Percentiles rank a stretch among this genome's conserved stretches.
These are phyloP conservation scores for Daldinia caldariorum DNA, from an alignment of 495 filamentous ascomycete species.

Conservation along the genomic window DNA sequence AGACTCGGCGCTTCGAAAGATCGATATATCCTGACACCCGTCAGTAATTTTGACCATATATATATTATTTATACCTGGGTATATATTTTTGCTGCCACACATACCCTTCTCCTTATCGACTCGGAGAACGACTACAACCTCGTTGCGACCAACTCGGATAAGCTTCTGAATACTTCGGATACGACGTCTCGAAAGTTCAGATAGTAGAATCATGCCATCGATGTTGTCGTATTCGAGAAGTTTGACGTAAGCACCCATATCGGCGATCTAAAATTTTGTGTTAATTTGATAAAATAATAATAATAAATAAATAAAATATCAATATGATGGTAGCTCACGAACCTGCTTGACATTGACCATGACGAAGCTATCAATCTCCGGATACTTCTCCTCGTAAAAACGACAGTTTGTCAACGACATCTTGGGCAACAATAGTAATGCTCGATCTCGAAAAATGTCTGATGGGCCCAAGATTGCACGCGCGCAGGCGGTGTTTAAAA, in stretches of 20 bases:
- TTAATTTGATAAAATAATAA: neutral
- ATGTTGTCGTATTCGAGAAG: slow-evolving; percentile 99
- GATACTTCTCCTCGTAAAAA: slow-evolving; percentile 98
- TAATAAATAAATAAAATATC: slow-evolving; percentile 3
- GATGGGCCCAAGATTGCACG: slow-evolving; percentile 37
- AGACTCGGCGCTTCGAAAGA: slow-evolving; percentile 96
- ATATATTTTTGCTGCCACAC: slow-evolving; percentile 28
- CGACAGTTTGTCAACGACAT: slow-evolving; percentile 99
- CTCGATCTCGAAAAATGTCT: slow-evolving; percentile 10
- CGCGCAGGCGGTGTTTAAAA: slow-evolving; percentile 35
- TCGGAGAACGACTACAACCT: slow-evolving; percentile 96
- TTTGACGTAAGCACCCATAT: slow-evolving; percentile 99
- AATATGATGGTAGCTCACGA: slow-evolving; percentile 39
- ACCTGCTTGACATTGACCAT: slow-evolving; percentile 99
- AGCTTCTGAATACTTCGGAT: slow-evolving; percentile 99
- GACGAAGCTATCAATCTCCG: slow-evolving; percentile 98
- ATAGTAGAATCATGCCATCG: slow-evolving; percentile 98
- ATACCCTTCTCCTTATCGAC: slow-evolving; percentile 98
- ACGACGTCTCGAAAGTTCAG: slow-evolving; percentile 93
- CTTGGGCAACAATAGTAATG: slow-evolving; percentile 44
- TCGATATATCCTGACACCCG: slow-evolving; percentile 83
- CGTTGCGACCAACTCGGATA: slow-evolving; percentile 95
- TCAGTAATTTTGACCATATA: slow-evolving; percentile 22
- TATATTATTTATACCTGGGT: neutral
- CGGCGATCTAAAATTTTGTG: slow-evolving; percentile 76